A percentile compares a stretch with the other conserved stretches of the same genome.
These are phyloP conservation scores for Trapa incisa DNA, from an alignment of 345 rosid species.

Conservation along the genomic window DNA sequence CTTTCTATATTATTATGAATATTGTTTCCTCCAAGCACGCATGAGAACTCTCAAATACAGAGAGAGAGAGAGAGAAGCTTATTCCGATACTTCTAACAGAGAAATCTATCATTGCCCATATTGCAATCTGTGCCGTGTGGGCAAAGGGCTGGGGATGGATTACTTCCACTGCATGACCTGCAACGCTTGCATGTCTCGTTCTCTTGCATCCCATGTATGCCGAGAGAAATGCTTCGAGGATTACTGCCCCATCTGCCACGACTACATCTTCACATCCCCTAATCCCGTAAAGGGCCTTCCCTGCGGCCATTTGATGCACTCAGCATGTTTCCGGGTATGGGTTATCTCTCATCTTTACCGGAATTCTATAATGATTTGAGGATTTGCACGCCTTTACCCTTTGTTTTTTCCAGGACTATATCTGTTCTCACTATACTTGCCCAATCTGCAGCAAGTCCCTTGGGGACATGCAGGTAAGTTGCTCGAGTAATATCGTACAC, in stretches of 20 bases:
- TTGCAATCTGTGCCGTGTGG: conserved; percentile 76
- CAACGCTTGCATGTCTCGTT: conserved; percentile 69
- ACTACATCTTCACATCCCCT: conserved; percentile 55
- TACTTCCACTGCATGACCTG: conserved; percentile 87
- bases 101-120: conserved; percentile 82
- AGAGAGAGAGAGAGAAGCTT: neutral
- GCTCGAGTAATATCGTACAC: neutral
- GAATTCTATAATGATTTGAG: neutral
- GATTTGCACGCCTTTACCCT: conserved; percentile 7
- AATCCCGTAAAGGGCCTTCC: conserved; percentile 62
- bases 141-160: conserved; percentile 71
- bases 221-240: conserved; percentile 65
- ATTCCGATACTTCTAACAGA: conserved; percentile 24
- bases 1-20: too few relatives aligned
- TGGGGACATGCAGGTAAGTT: conserved; percentile 83
- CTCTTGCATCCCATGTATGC: conserved; percentile 44
- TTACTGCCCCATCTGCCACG: conserved; percentile 78
- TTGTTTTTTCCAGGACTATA: conserved; percentile 49
- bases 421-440: conserved; percentile 57
- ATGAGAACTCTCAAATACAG: neutral
- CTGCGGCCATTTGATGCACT: conserved; percentile 87
- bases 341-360: neutral
- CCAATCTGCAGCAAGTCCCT: conserved; percentile 81
- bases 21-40: too few relatives aligned
- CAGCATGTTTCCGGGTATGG: conserved; percentile 62